Evolutionary conservation across 1,284 basidiomycete species (phyloP).

Genomic region (Schizophyllum amplum): DNA sequence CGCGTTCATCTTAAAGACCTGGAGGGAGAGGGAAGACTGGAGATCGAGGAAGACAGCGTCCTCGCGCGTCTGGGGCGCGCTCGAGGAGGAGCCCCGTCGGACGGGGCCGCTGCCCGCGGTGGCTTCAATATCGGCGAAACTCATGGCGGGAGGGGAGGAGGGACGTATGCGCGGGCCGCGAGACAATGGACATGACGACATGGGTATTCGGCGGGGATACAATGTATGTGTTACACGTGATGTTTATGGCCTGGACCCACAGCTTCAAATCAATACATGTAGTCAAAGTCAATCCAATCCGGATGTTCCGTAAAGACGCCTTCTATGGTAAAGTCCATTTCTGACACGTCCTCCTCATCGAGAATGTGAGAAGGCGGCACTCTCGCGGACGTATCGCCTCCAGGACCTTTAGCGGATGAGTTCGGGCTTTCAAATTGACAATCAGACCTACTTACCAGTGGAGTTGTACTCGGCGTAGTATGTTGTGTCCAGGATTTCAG

Average conservation of each 20-base stretch:
- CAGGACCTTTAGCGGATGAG: conserved; percentile 37
- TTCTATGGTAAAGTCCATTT: conserved; percentile 34
- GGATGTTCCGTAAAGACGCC: conserved; percentile 42
- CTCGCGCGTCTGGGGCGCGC: conserved; percentile 43
- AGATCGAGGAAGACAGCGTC: conserved; percentile 71
- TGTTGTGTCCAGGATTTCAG: conserved; percentile 42
- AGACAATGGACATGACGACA: not conserved
- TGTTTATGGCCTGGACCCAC: too few relatives aligned
- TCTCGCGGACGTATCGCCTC: conserved; percentile 38
- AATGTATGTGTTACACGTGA: too few relatives aligned
- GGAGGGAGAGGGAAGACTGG: conserved; percentile 83
- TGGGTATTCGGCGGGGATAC: not conserved
- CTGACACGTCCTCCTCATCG: conserved; percentile 23
- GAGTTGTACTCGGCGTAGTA: conserved; percentile 57
- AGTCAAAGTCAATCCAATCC: conserved; percentile 47
- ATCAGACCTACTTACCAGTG: conserved; percentile 37
- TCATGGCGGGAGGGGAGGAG: conserved; percentile 36
- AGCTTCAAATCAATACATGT: conserved; percentile 31
- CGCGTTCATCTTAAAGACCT: conserved; percentile 98
- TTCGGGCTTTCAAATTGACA: too few relatives aligned
- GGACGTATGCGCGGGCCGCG: not conserved
- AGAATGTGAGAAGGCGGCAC: conserved; percentile 42
- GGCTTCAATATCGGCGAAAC: conserved; percentile 73
- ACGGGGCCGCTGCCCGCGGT: conserved; percentile 39
- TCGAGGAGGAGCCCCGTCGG: conserved; percentile 20